Conservation (phyloP, 1,139 yeast genomes). For the Sugiyamaella pinicola region DNA sequence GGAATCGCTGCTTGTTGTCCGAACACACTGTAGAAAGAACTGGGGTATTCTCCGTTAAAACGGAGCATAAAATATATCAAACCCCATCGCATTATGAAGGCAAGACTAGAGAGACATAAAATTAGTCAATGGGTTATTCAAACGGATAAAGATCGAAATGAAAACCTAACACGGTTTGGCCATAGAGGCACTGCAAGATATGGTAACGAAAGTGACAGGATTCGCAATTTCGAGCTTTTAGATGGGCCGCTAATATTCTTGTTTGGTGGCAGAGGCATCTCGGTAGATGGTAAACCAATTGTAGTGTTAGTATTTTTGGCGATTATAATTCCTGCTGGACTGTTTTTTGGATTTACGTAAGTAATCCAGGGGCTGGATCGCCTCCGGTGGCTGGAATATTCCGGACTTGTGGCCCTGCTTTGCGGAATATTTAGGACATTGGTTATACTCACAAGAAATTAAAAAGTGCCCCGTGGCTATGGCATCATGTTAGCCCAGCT, state of each 20-base stretch:
- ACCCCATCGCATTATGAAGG: not conserved
- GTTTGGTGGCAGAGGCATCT: constrained; percentile 65
- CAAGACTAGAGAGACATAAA: constrained; percentile 2
- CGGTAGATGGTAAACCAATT: constrained; percentile 44
- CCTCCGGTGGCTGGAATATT: too few species aligned
- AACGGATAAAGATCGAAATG: not conserved
- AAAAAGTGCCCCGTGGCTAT: constrained; percentile 53
- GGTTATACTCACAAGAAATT: not conserved
- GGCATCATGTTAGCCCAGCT: constrained; percentile 61
- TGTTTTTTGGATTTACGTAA: constrained; percentile 52
- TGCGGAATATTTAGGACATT: not conserved
- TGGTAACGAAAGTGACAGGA: not conserved
- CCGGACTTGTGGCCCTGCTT: too few species aligned
- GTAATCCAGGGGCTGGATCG: constrained; percentile 22
- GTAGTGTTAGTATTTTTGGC: constrained; percentile 45
- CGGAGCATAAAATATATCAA: not conserved
- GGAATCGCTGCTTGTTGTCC: too few species aligned
- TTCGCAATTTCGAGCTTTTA: constrained; percentile 22
- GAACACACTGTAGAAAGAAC: too few species aligned
- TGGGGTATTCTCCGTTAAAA: too few species aligned
- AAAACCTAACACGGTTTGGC: constrained; percentile 1
- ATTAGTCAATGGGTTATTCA: constrained; percentile 12
- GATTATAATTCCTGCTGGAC: constrained; percentile 52
- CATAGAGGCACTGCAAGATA: not conserved
- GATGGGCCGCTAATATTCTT: constrained; percentile 46